Evolutionary conservation across 495 filamentous ascomycete genomes (phyloP), one percentile per base, ranked within the genome.

Genomic region (Aspergillus steynii): DNA sequence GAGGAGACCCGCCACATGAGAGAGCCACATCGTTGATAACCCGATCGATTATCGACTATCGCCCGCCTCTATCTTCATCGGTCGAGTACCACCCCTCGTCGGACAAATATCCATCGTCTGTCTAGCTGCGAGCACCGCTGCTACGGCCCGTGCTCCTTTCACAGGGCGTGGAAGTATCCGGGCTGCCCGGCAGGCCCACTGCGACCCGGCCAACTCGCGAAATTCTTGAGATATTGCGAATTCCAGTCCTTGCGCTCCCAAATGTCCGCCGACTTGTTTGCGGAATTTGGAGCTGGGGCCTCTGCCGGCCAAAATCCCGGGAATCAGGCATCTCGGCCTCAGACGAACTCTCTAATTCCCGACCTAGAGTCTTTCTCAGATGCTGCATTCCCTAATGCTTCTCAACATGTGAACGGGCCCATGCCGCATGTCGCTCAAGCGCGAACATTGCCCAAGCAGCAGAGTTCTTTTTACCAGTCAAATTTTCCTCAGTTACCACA

Each of bases 251-350:
- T 42, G 31, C 34, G 49, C 25, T 54, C 26, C 20, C 25, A 53
- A 48, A 93, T 93, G 90, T 93, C 90, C 49, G 84, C 87, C 54
- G 90, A 92, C 64, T 81, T 93, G 42, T 85, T 90, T 45, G 87
- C 88, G 53, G 87, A 85, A 53, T 93, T 93, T 65, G 88, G 86
- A 45, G 64, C 65, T 61, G 65, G 65, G 29, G 29, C 63, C 31
- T 27, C 64, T 46, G 50, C 72, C 59, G 63, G 29, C 32, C 64
- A 66, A 54, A 57, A 65, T 51, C 53, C 63, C 32, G 61, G 56
- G 45, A 15, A 34, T 48, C 66, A 65, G 28, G 63, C 63, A 37
- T 48, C 42, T n/a, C 52, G 50, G 45, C 45, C 65, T 29, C 60
- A 65, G 53, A 32, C 64, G 58, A 59, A 25, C 9, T 62, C 71